A percentile compares a stretch with the other conserved stretches of the same genome.
Conservation (phyloP, 2,329 filamentous ascomycete species). For the Fusarium hainanense region DNA sequence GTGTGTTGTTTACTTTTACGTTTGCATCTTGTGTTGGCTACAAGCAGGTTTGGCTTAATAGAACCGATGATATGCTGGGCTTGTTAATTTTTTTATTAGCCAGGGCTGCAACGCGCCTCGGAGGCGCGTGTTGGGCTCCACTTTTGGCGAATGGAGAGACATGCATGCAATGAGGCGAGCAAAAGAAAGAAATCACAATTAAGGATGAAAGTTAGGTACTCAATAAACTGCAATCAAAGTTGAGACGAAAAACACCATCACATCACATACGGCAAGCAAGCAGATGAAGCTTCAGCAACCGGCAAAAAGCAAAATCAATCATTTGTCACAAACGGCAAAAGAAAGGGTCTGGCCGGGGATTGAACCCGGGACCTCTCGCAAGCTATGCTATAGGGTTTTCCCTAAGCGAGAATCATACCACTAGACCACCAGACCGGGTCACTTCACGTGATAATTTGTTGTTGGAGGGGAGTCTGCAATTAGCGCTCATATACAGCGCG, state of each 20-base stretch:
- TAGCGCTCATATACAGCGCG: neutral
- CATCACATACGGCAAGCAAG: neutral
- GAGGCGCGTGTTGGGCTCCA: neutral
- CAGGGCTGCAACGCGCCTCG: neutral
- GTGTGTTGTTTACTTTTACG: constrained; percentile 24
- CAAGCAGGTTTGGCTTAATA: neutral
- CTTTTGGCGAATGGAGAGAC: neutral
- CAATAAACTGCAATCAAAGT: too few species aligned
- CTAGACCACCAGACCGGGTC: constrained; percentile 45
- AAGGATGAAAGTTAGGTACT: neutral
- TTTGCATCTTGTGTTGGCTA: constrained; percentile 8
- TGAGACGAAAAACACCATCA: neutral
- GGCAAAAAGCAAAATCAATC: neutral
- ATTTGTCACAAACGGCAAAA: neutral
- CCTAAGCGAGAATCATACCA: constrained; percentile 51
- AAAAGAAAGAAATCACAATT: neutral
- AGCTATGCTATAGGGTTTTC: constrained; percentile 43
- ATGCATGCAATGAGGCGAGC: neutral
- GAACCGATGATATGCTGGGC: constrained; percentile 18
- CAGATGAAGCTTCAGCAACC: too few species aligned
- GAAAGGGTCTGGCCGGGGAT: constrained; percentile 57
- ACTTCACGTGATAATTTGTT: constrained; percentile 23
- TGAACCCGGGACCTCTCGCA: constrained; percentile 61
- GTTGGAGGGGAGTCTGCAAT: rapidly evolving
- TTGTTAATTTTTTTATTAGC: neutral